These are phyloP conservation scores for Tritrichomonas musculus DNA, from an alignment of 208 protist species.

Conservation along the genomic window DNA sequence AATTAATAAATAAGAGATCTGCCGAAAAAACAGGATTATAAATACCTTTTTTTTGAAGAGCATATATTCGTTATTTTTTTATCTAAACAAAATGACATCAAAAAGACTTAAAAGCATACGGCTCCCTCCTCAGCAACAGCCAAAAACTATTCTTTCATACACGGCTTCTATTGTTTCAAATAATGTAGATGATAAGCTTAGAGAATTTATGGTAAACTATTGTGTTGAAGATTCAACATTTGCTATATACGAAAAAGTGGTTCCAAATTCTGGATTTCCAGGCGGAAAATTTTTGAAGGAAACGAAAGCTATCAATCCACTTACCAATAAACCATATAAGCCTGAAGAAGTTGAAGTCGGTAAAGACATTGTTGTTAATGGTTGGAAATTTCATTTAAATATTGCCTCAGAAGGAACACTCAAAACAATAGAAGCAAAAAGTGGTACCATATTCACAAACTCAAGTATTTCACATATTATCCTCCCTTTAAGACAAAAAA, in stretches of 20 bases:
- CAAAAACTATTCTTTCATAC: conserved; percentile 13
- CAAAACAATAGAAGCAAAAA: not conserved
- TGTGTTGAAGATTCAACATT: not conserved
- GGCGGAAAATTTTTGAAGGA: not conserved
- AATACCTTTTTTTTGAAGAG: too few species aligned
- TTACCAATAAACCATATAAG: not conserved
- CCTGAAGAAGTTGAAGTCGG: not conserved
- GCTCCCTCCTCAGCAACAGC: too few species aligned
- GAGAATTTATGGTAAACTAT: not conserved
- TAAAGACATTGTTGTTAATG: not conserved
- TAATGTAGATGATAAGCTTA: not conserved
- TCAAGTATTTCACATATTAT: not conserved
- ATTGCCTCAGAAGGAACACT: conserved; percentile 11
- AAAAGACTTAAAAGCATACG: too few species aligned
- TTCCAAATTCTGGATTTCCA: conserved; percentile 29
- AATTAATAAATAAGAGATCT: too few species aligned
- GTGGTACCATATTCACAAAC: not conserved
- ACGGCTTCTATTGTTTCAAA: not conserved
- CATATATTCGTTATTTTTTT: too few species aligned
- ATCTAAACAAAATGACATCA: too few species aligned
- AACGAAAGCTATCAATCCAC: not conserved
- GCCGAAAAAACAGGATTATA: too few species aligned
- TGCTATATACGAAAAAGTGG: not conserved
- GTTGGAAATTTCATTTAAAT: not conserved
- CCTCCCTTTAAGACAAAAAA: not conserved